Percentiles rank a stretch among this genome's conserved stretches.
phyloP scores from a whole-genome alignment of 2,329 filamentous ascomycete species.

The Fusarium albidum region DNA sequence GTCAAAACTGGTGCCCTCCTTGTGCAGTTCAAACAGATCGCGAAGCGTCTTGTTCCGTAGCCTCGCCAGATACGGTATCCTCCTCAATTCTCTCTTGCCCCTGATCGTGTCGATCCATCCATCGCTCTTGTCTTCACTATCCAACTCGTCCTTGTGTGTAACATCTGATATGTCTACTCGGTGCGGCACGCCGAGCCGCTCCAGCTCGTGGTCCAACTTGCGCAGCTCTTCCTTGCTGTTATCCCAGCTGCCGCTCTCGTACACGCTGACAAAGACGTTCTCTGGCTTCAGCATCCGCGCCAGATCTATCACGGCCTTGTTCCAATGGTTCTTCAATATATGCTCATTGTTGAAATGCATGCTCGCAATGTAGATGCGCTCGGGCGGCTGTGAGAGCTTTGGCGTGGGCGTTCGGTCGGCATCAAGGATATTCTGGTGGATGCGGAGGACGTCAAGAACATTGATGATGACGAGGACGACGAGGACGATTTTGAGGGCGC shows the following conservation, averaged over 20 bases:
- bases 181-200: constrained; percentile 58
- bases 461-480: constrained; percentile 47
- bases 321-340: constrained; percentile 70
- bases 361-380: constrained; percentile 71
- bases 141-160: constrained; percentile 66
- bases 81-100: constrained; percentile 63
- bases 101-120: constrained; percentile 72
- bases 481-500: constrained; percentile 45
- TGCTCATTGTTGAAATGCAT: constrained; percentile 74
- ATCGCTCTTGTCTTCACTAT: constrained; percentile 49
- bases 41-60: constrained; percentile 71
- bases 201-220: constrained; percentile 64
- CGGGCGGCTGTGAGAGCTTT: constrained; percentile 40
- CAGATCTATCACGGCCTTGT: constrained; percentile 64
- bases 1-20: constrained; percentile 62
- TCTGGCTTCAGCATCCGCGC: constrained; percentile 64
- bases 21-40: constrained; percentile 61
- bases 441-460: constrained; percentile 50
- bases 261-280: constrained; percentile 73
- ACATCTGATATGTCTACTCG: constrained; percentile 65
- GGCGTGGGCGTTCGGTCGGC: constrained; percentile 36
- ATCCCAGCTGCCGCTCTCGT: constrained; percentile 75
- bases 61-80: constrained; percentile 73
- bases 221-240: constrained; percentile 69
- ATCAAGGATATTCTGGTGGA: constrained; percentile 45